Evolutionary conservation across 352 stramenopile genomes (phyloP).

Genomic region (Phytophthora fragariaefolia): DNA sequence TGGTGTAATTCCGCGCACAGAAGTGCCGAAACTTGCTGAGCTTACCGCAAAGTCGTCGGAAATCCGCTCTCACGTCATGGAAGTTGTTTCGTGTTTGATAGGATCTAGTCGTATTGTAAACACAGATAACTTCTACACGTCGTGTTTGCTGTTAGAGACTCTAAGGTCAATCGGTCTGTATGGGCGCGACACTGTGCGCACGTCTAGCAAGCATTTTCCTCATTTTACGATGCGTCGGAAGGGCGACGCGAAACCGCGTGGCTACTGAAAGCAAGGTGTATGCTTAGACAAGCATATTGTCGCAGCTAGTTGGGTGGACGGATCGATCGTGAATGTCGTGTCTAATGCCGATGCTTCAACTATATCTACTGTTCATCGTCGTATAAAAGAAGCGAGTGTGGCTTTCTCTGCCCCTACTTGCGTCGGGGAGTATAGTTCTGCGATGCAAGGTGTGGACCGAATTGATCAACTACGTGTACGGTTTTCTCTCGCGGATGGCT

Average conservation of each 20-base stretch:
- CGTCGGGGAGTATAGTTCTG: conserved; percentile 37
- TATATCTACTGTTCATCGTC: conserved; percentile 18
- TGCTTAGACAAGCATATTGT: conserved; percentile 25
- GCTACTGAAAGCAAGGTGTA: conserved; percentile 17
- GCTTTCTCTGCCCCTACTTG: conserved; percentile 25
- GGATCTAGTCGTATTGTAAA: conserved; percentile 1
- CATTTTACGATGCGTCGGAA: conserved; percentile 17
- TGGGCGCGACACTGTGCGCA: conserved; percentile 21
- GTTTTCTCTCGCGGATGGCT: conserved; percentile 1
- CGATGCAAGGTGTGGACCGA: conserved; percentile 35
- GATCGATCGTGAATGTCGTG: not conserved
- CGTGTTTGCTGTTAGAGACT: conserved; percentile 27
- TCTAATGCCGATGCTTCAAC: conserved; percentile 14
- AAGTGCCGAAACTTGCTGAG: not conserved
- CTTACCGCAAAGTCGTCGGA: not conserved
- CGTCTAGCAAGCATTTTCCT: conserved; percentile 30
- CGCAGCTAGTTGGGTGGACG: not conserved
- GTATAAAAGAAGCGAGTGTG: conserved; percentile 8
- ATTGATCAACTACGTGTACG: not conserved
- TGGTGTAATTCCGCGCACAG: not conserved
- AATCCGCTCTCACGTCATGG: conserved; percentile 30
- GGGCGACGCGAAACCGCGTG: not conserved
- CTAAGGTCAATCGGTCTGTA: conserved; percentile 30
- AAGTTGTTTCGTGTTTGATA: conserved; percentile 22
- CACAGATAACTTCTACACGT: conserved; percentile 38